A percentile compares a stretch with the other conserved stretches of the same genome.
Evolutionary conservation across 306 rosid genomes (phyloP).

Genomic region (Vicia sativa): DNA sequence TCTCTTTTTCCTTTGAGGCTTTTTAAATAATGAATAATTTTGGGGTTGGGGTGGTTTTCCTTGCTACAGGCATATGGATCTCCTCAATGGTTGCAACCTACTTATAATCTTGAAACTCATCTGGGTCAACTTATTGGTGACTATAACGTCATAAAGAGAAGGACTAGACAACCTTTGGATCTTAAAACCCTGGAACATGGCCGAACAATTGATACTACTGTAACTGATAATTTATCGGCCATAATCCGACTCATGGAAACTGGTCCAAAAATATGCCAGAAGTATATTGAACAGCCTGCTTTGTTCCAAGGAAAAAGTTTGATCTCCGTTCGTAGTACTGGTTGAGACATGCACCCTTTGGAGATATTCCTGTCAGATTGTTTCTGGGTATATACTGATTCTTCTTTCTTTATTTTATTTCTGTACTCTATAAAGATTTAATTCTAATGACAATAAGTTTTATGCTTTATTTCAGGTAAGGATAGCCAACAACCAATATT

Average conservation of each 20-base stretch:
- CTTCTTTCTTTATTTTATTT: conserved; percentile 16
- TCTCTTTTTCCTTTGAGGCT: conserved; percentile 12
- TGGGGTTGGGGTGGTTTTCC: conserved; percentile 21
- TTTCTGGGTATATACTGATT: conserved; percentile 81
- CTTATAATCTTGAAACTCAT: conserved; percentile 88
- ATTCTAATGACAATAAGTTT: conserved; percentile 28
- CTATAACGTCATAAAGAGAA: conserved; percentile 60
- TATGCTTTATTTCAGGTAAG: conserved; percentile 66
- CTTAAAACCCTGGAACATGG: conserved; percentile 99
- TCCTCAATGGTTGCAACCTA: conserved; percentile 92
- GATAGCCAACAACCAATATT: conserved; percentile 84
- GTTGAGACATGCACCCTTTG: conserved; percentile 80
- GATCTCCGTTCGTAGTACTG: conserved; percentile 81
- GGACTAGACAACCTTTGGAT: conserved; percentile 83
- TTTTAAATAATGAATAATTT: not conserved
- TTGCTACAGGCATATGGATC: conserved; percentile 76
- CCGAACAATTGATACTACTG: conserved; percentile 95
- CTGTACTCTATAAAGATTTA: conserved; percentile 25
- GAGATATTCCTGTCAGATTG: conserved; percentile 79
- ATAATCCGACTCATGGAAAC: conserved; percentile 93
- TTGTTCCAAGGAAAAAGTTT: conserved; percentile 83
- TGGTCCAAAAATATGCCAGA: conserved; percentile 97
- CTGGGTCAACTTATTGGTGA: conserved; percentile 89
- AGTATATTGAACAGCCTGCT: conserved; percentile 91
- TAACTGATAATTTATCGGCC: conserved; percentile 75